Evolutionary conservation across 2,329 filamentous ascomycete species (phyloP), one percentile per base, ranked within the genome.

Genomic region (Chrysosphaeria jannelii): DNA sequence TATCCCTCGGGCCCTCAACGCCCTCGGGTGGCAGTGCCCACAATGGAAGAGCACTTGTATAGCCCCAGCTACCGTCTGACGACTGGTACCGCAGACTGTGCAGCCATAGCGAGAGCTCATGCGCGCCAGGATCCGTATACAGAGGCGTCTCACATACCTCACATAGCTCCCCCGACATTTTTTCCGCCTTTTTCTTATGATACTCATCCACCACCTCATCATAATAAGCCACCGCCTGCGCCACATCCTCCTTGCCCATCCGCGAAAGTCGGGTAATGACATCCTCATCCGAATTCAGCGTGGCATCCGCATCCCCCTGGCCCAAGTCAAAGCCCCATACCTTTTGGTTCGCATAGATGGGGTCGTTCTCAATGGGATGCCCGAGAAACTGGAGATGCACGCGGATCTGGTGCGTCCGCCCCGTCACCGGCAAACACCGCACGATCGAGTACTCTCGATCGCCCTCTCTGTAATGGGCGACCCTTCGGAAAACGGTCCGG

Each of bases 331-430:
- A 51, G 0, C 85, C 85, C 53, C 89, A 97, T 8, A 97, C 85
- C 27, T 66, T 65, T 38, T 75, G 66, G 39, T 97, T 97, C 35
- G 75, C 78, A 42, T 97, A 97, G 35, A 97, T 93, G 6, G 85
- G 85, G 39, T 97, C 85, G 41, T 97, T 97, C 31, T 76, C 67
- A 34, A 97, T 93, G 2, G 85, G 85, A 39, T 93, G 72, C 2
- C 85, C 85, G 4, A 97, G 51, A 41, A 75, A 89, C 39, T 97
- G 85, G 10, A 97, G 54, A 37, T 97, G 85, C 10, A 97, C 85
- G 16, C 85, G 65, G 23, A 97, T 58, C 42, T 97, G 85, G 38
- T 97, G 85, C 8, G 85, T 97, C 23, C 85, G 62, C 1, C 85
- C 85, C 0, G 85, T 97, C 14, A 93, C 60, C 0, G 85, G 85